These are phyloP conservation scores for Pythium guiyangense DNA, from an alignment of 352 stramenopile genomes.

Conservation along the genomic window DNA sequence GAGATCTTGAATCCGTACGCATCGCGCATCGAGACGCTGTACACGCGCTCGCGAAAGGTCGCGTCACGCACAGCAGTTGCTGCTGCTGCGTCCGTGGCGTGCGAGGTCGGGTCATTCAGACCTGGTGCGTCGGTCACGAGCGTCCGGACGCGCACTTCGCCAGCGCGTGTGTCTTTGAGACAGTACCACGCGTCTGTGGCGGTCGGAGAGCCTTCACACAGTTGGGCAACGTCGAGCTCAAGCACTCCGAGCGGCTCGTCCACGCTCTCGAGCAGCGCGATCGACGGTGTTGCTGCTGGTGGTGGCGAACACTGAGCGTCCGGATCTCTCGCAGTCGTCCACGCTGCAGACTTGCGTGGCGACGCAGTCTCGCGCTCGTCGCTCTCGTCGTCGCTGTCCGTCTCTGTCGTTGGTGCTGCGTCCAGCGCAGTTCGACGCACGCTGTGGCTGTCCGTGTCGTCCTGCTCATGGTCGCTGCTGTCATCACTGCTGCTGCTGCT, in stretches of 20 bases:
- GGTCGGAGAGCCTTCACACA: constrained; percentile 24
- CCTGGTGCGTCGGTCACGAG: constrained; percentile 29
- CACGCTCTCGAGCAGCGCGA: background rate
- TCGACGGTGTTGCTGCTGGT: background rate
- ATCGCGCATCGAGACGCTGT: constrained; percentile 32
- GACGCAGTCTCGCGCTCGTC: background rate
- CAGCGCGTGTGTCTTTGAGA: constrained; percentile 37
- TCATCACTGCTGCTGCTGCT: constrained; percentile 10
- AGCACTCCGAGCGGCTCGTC: constrained; percentile 54
- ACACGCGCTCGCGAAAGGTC: constrained; percentile 37
- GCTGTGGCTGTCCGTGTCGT: background rate
- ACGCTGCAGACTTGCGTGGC: background rate
- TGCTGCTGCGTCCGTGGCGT: background rate
- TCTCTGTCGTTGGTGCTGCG: background rate
- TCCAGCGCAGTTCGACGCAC: background rate
- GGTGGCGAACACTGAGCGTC: background rate
- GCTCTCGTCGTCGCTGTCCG: constrained; percentile 28
- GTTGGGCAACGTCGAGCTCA: constrained; percentile 37
- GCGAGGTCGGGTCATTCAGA: constrained; percentile 5
- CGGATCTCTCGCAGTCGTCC: background rate
- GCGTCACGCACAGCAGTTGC: constrained; percentile 24
- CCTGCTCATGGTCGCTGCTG: background rate
- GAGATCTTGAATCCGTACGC: constrained; percentile 70
- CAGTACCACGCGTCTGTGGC: constrained; percentile 64
- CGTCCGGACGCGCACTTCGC: constrained; percentile 65